Evolutionary conservation across 2,329 filamentous ascomycete genomes (phyloP), one percentile per base, ranked within the genome.

Genomic region (Sporothrix brasiliensis): DNA sequence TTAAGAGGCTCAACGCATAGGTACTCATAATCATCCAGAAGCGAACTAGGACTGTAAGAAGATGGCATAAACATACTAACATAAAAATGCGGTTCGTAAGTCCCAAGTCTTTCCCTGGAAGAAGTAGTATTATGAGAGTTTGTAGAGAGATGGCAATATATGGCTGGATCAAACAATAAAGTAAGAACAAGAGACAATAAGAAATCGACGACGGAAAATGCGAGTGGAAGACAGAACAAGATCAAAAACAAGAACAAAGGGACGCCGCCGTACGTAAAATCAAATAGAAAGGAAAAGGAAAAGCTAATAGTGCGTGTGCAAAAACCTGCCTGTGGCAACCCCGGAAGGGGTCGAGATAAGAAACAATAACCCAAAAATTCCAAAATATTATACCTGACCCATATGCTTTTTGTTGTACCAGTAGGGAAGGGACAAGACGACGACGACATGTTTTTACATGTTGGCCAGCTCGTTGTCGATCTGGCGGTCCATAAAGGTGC

Each of bases 391-490:
- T 63, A 47, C 27, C 50, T 66, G 47, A 39, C 61, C 60, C 61
- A n/a, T 53, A 67, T 54, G 65, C 65, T 44, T 67, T 67, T 67
- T 67, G 56, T 67, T 56, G 27, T 50, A 39, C 39, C 16, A 41
- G 27, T 34, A 49, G 53, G 16, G 24, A 10, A n/a, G 44, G 9
- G 21, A 50, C 24, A 47, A 21, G 24, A 16, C 9, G 39, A 63
- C 9, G 60, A 47, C n/a, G 14, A 27, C 34, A 50, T 19, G 24
- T 4, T 4, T 61, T 82, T 86, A 97, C 94, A 98, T 97, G 80
- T 91, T 96, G 73, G 94, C 93, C 78, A 99, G 83, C 83, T 98
- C 94, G 70, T 88, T 87, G 81, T 99, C 95, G 80, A 99, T 98
- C 82, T 94, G 92, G 75, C 90, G 87, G 81, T 97, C 94, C 83